Conservation (phyloP, 352 stramenopile genomes). For the Phytophthora multivora region DNA sequence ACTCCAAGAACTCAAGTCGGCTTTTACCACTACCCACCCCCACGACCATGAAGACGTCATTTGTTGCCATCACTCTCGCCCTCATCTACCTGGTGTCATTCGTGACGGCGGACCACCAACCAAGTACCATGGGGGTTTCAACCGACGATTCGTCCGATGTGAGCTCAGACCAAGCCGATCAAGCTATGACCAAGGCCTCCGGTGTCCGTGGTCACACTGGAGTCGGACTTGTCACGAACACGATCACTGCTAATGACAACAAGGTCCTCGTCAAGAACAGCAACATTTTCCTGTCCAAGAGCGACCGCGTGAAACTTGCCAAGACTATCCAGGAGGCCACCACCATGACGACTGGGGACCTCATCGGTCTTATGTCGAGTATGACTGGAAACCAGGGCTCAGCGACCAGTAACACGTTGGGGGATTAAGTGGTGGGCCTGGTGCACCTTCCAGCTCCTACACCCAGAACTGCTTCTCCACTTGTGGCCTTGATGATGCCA, state of each 20-base stretch:
- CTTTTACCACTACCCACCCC: too few relatives aligned
- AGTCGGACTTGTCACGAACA: neutral
- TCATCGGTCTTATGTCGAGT: slow-evolving; percentile 10
- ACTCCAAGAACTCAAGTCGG: slow-evolving; percentile 4
- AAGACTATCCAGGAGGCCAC: slow-evolving; percentile 6
- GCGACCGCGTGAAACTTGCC: slow-evolving; percentile 16
- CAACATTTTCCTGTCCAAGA: neutral
- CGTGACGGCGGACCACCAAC: slow-evolving; percentile 9
- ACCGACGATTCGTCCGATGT: too few relatives aligned
- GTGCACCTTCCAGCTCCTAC: neutral
- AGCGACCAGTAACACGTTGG: slow-evolving; percentile 10
- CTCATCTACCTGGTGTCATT: slow-evolving; percentile 9
- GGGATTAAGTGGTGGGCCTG: slow-evolving; percentile 7
- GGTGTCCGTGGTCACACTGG: too few relatives aligned
- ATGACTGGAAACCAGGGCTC: neutral
- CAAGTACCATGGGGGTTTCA: neutral
- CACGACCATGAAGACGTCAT: slow-evolving; percentile 20
- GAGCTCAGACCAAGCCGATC: neutral
- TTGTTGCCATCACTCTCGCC: slow-evolving; percentile 2
- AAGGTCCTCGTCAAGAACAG: neutral
- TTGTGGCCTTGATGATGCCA: neutral
- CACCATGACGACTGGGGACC: slow-evolving; percentile 7
- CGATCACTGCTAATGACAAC: neutral
- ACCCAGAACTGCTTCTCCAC: neutral
- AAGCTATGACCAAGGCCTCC: neutral